phyloP scores from a whole-genome alignment of 176 grass and related monocot genomes.

The Carex littledalei region DNA sequence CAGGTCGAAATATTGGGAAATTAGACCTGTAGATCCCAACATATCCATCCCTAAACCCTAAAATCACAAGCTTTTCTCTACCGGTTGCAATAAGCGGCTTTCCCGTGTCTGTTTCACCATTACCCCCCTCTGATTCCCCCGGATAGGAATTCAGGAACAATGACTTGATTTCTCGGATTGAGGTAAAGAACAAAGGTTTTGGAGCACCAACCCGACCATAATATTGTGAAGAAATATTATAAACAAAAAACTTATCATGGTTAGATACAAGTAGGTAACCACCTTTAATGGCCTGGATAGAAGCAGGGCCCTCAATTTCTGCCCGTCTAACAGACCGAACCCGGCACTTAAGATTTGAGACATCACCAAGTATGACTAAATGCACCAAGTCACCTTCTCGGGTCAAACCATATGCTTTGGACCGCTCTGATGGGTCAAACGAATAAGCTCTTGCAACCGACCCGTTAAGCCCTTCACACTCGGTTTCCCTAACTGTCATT shows the following conservation, averaged over 20 bases:
- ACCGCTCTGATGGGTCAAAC: constrained; percentile 76
- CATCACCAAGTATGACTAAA: constrained; percentile 74
- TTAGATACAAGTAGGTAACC: constrained; percentile 63
- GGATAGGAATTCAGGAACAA: constrained; percentile 44
- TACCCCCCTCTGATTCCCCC: background rate
- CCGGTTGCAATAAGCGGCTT: constrained; percentile 63
- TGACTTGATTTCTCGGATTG: constrained; percentile 74
- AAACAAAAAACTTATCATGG: constrained; percentile 70
- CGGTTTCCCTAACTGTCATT: constrained; percentile 70
- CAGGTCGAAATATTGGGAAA: constrained; percentile 62
- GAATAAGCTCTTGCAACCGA: constrained; percentile 61
- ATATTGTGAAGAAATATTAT: constrained; percentile 89
- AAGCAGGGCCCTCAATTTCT: constrained; percentile 49
- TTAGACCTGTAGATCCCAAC: constrained; percentile 71
- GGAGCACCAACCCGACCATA: constrained; percentile 72
- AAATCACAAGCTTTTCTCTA: constrained; percentile 75
- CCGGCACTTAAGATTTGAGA: constrained; percentile 78
- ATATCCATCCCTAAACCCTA: constrained; percentile 75
- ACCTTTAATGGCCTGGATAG: constrained; percentile 74
- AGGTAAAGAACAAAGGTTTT: constrained; percentile 42
- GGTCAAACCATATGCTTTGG: constrained; percentile 86
- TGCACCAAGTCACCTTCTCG: constrained; percentile 68
- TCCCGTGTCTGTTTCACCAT: constrained; percentile 13
- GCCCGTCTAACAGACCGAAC: constrained; percentile 60
- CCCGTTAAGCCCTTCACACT: constrained; percentile 69